These are phyloP conservation scores for Termitomyces sp. DNA, from an alignment of 768 basidiomycete genomes.

Conservation along the genomic window DNA sequence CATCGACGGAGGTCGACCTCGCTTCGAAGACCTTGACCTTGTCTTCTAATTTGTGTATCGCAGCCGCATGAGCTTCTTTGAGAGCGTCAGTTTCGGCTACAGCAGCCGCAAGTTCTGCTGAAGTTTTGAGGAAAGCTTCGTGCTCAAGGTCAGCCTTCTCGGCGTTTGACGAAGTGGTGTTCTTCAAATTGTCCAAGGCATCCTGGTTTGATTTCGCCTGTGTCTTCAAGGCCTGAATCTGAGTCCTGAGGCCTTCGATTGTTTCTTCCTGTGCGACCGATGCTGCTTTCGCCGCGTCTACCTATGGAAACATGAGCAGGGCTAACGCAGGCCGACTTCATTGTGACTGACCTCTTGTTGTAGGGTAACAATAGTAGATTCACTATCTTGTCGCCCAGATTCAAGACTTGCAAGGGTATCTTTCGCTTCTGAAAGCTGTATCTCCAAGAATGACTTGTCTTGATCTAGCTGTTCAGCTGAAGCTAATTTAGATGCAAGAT, in stretches of 20 bases:
- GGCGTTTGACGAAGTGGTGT: constrained; percentile 39
- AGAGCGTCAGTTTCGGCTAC: constrained; percentile 51
- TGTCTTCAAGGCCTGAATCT: constrained; percentile 49
- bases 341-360: constrained; percentile 49
- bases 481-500: constrained; percentile 46
- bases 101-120: constrained; percentile 57
- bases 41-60: constrained; percentile 44
- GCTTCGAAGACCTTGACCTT: constrained; percentile 48
- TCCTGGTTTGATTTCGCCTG: constrained; percentile 51
- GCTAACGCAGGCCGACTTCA: constrained; percentile 1
- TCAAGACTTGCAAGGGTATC: constrained; percentile 38
- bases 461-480: constrained; percentile 46
- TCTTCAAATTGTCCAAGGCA: constrained; percentile 49
- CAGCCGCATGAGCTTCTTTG: constrained; percentile 47
- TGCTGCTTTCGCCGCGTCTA: constrained; percentile 45
- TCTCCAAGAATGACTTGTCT: constrained; percentile 48
- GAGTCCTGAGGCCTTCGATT: constrained; percentile 47
- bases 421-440: constrained; percentile 43
- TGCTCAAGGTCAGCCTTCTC: constrained; percentile 56
- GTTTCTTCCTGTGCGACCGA: constrained; percentile 41
- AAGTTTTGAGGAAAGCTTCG: constrained; percentile 62
- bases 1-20: constrained; percentile 40
- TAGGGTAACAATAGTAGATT: constrained; percentile 38
- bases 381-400: constrained; percentile 29
- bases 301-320: constrained; percentile 34